phyloP scores from a whole-genome alignment of 1,139 yeast genomes.

The Pichia sp. region DNA sequence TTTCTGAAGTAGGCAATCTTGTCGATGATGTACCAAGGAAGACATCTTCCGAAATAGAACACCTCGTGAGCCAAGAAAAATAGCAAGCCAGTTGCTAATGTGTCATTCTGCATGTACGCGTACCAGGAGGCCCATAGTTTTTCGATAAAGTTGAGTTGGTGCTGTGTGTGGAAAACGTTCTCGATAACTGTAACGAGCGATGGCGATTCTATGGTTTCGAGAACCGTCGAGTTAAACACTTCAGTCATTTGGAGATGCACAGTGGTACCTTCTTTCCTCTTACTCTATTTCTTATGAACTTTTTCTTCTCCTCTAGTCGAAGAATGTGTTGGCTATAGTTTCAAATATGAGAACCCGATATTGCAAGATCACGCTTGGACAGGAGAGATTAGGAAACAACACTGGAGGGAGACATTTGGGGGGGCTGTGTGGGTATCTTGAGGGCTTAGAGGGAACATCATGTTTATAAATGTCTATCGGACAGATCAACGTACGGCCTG shows the following conservation, averaged over 20 bases:
- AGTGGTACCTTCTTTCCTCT: background rate
- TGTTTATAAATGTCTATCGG: background rate
- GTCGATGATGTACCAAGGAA: constrained; percentile 87
- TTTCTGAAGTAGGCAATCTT: constrained; percentile 68
- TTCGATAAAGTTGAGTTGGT: constrained; percentile 49
- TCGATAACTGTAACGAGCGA: constrained; percentile 34
- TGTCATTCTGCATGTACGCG: constrained; percentile 69
- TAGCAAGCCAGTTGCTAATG: constrained; percentile 78
- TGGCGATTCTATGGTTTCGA: constrained; percentile 23
- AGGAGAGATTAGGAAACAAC: too few relatives aligned
- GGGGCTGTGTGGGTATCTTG: background rate
- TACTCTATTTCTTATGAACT: background rate
- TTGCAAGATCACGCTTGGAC: too few relatives aligned
- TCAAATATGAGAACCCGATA: background rate
- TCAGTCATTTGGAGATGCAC: constrained; percentile 29
- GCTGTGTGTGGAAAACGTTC: constrained; percentile 36
- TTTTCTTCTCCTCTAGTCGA: background rate
- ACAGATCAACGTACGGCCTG: background rate
- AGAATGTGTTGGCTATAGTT: background rate
- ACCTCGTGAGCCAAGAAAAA: constrained; percentile 75
- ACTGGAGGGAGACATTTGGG: background rate
- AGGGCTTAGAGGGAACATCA: background rate
- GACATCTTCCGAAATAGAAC: constrained; percentile 79
- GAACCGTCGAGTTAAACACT: constrained; percentile 30
- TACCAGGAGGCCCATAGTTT: constrained; percentile 80